These are phyloP conservation scores for Phyllosticta capitalensis DNA, from an alignment of 2,329 filamentous ascomycete species.

Conservation along the genomic window DNA sequence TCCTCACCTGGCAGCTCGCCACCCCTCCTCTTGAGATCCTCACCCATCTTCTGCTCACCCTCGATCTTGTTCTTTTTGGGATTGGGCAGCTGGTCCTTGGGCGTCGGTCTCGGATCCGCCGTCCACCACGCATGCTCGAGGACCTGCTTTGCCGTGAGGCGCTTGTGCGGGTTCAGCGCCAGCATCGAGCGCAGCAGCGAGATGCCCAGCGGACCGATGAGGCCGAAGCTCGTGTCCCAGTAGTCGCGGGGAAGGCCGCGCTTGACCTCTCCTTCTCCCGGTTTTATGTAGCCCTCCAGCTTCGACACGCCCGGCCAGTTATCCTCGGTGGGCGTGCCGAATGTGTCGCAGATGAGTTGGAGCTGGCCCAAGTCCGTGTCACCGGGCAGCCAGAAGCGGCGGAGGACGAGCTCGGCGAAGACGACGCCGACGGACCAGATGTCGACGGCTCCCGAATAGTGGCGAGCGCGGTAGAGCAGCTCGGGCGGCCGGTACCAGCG, in stretches of 20 bases:
- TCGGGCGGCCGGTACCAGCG: slow-evolving; percentile 95
- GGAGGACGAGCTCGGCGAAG: slow-evolving; percentile 80
- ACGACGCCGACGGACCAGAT: slow-evolving; percentile 91
- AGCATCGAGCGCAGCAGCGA: slow-evolving; percentile 83
- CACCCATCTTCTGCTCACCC: slow-evolving; percentile 60
- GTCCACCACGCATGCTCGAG: slow-evolving; percentile 82
- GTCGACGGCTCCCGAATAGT: slow-evolving; percentile 86
- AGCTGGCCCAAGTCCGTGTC: slow-evolving; percentile 83
- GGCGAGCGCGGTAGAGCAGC: slow-evolving; percentile 78
- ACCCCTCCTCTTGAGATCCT: slow-evolving; percentile 69
- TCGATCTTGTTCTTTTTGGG: slow-evolving; percentile 48
- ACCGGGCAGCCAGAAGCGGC: slow-evolving; percentile 74
- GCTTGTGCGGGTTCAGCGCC: slow-evolving; percentile 73
- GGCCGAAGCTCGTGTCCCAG: slow-evolving; percentile 68
- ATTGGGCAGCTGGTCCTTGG: slow-evolving; percentile 70
- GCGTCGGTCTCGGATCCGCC: slow-evolving; percentile 70
- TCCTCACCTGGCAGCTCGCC: slow-evolving; percentile 58
- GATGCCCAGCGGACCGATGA: slow-evolving; percentile 71
- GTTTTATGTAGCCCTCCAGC: slow-evolving; percentile 69
- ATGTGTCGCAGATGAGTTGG: slow-evolving; percentile 68
- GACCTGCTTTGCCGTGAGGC: slow-evolving; percentile 67
- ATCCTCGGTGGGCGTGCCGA: slow-evolving; percentile 86
- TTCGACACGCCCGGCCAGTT: slow-evolving; percentile 89
- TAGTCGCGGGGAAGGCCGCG: slow-evolving; percentile 51
- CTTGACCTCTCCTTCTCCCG: slow-evolving; percentile 45